Base-by-base conservation (phyloP, 495 filamentous ascomycete genomes). In the Antarctomyces pellizariae region DNA sequence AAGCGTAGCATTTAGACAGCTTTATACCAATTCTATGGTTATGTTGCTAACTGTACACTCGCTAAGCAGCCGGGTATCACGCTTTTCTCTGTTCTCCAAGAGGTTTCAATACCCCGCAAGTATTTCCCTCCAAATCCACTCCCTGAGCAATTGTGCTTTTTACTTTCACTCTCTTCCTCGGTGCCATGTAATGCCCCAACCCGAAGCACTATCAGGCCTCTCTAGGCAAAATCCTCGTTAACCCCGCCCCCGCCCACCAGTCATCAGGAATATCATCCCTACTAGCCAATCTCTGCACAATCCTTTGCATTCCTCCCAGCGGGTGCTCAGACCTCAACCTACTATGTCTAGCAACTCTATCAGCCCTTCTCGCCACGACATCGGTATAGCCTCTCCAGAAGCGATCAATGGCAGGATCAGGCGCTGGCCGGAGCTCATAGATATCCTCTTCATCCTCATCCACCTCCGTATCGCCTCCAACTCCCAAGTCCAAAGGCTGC, bases 191-290 rank as follows among this genome's bases (percentile, higher is more conserved):
- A n/a, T n/a, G n/a, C n/a, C n/a, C n/a, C n/a, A n/a, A n/a, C n/a
- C n/a, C n/a, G n/a, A n/a, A n/a, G n/a, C n/a, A n/a, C n/a, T n/a
- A n/a, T n/a, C n/a, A n/a, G n/a, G n/a, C n/a, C 17, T 55, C 55
- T 12, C 50, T 53, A n/a, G 52, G 48, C 36, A 62, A 46, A 8
- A 57, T 67, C 36, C 67, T 62, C 32, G 56, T 64, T 25, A 82
- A 53, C 3, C 75, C 75, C 31, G 64, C 71, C 34, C 64, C 61
- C 25, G 60, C 62, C 76, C 76, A 84, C 67, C 69, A 77, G 26
- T 71, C 62, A 25, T 79, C 74, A 0, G 73, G 70, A 33, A 80
- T 67, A 38, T 79, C 71, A 36, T 71, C 59, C 5, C 72, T 52
- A 6, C 63, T 53, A 25, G 66, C 62, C 34, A 82, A 54, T 16